These are phyloP conservation scores for Microglena sp. DNA, from an alignment of 139 green algal genomes.

Conservation along the genomic window DNA sequence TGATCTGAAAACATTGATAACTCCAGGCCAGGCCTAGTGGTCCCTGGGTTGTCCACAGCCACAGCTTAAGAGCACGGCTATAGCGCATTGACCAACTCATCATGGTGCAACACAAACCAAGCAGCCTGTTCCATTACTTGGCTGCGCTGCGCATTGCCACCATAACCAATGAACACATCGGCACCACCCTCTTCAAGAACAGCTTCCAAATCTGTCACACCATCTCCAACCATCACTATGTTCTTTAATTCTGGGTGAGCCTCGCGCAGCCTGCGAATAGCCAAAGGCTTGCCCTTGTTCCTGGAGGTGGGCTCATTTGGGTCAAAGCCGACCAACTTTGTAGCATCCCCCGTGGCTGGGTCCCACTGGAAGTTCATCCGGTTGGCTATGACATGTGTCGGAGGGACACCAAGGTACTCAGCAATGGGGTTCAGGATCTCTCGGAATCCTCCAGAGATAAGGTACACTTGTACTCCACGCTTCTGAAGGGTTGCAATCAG, in stretches of 20 bases:
- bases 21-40: too few species aligned
- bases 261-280: constrained; percentile 39
- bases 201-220: constrained; percentile 54
- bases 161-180: constrained; percentile 60
- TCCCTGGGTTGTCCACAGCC: constrained; percentile 47
- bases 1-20: constrained; percentile 40
- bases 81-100: constrained; percentile 15
- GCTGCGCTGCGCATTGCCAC: constrained; percentile 28
- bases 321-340: constrained; percentile 60
- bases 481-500: constrained; percentile 50
- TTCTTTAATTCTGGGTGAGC: constrained; percentile 50
- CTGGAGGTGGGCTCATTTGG: constrained; percentile 41
- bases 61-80: constrained; percentile 21
- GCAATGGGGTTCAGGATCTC: constrained; percentile 24
- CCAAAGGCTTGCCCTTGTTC: constrained; percentile 51
- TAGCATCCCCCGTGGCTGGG: constrained; percentile 13
- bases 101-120: constrained; percentile 38
- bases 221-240: constrained; percentile 71
- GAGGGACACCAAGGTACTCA: constrained; percentile 43
- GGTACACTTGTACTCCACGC: constrained; percentile 55
- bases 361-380: constrained; percentile 52
- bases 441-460: constrained; percentile 62
- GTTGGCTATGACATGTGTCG: constrained; percentile 61
- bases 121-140: constrained; percentile 38
- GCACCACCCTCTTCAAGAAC: constrained; percentile 46